Conservation (phyloP, 371 early-diverging fungal genomes). For the Saksenaea vasiformis region DNA sequence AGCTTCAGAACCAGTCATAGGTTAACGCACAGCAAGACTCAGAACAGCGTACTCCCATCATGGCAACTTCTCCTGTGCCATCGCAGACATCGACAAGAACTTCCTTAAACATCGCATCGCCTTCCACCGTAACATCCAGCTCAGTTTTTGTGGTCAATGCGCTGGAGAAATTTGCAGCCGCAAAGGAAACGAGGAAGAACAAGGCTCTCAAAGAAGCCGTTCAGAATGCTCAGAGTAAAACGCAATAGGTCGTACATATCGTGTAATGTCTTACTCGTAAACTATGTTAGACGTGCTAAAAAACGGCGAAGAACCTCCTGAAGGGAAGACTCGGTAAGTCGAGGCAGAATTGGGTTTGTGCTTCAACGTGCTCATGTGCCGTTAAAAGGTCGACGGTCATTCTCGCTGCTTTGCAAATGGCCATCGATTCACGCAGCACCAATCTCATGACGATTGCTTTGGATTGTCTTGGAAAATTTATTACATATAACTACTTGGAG, state of each 20-base stretch:
- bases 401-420: conserved; percentile 60
- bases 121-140: conserved; percentile 44
- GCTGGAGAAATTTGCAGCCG: conserved; percentile 62
- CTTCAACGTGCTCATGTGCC: neutral
- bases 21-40: conserved; percentile 1
- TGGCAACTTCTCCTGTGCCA: conserved; percentile 29
- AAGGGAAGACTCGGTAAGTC: conserved; percentile 43
- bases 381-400: conserved; percentile 47
- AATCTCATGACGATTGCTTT: conserved; percentile 58
- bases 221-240: conserved; percentile 47
- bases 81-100: conserved; percentile 24
- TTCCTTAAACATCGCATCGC: conserved; percentile 16
- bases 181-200: conserved; percentile 53
- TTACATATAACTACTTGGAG: conserved; percentile 72
- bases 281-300: conserved; percentile 31
- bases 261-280: neutral
- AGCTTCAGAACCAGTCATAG: neutral
- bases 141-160: conserved; percentile 68
- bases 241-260: neutral
- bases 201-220: conserved; percentile 55
- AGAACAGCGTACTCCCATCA: conserved; percentile 11
- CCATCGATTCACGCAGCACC: conserved; percentile 59
- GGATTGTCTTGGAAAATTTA: conserved; percentile 77
- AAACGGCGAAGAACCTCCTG: conserved; percentile 41
- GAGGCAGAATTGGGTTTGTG: conserved; percentile 11